These are phyloP conservation scores for Phaeosphaeria sp. DNA, from an alignment of 2,329 filamentous ascomycete species.

Conservation along the genomic window DNA sequence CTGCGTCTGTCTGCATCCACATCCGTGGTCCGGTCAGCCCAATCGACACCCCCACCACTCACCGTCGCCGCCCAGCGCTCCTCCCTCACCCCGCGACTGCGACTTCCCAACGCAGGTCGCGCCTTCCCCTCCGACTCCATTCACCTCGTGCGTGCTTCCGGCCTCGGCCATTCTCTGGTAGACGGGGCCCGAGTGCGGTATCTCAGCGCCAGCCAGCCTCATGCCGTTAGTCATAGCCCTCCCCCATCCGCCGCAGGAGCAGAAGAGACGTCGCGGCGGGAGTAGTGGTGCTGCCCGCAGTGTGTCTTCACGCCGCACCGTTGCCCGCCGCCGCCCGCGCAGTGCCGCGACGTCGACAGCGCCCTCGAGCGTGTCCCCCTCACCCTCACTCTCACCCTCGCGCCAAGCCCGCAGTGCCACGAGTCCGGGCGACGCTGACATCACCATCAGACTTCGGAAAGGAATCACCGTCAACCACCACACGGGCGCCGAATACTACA, in stretches of 20 bases:
- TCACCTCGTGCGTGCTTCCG: constrained; percentile 21
- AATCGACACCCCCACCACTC: constrained; percentile 10
- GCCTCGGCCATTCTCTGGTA: constrained; percentile 50
- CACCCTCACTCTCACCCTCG: constrained; percentile 37
- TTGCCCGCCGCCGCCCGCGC: constrained; percentile 34
- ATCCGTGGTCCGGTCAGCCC: constrained; percentile 19
- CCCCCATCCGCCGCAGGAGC: constrained; percentile 27
- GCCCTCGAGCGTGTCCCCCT: constrained; percentile 37
- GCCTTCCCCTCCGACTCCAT: constrained; percentile 20
- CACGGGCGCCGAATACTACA: constrained; percentile 45
- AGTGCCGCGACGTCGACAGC: constrained; percentile 4
- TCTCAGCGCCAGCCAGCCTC: constrained; percentile 40
- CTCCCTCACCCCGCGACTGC: constrained; percentile 16
- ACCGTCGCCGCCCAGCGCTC: constrained; percentile 12
- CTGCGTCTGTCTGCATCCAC: constrained; percentile 2
- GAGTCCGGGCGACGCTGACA: constrained; percentile 43
- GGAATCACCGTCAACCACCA: constrained; percentile 49
- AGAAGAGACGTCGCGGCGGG: too few species aligned
- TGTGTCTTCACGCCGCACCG: constrained; percentile 33
- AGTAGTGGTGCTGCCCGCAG: constrained; percentile 32
- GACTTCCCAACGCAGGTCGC: constrained; percentile 4
- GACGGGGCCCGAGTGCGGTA: constrained; percentile 47
- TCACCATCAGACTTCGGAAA: constrained; percentile 45
- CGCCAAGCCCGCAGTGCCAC: constrained; percentile 23
- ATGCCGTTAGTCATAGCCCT: constrained; percentile 54